Conservation (phyloP, 148 eudicot genomes). For the Amaranthus cruentus region DNA sequence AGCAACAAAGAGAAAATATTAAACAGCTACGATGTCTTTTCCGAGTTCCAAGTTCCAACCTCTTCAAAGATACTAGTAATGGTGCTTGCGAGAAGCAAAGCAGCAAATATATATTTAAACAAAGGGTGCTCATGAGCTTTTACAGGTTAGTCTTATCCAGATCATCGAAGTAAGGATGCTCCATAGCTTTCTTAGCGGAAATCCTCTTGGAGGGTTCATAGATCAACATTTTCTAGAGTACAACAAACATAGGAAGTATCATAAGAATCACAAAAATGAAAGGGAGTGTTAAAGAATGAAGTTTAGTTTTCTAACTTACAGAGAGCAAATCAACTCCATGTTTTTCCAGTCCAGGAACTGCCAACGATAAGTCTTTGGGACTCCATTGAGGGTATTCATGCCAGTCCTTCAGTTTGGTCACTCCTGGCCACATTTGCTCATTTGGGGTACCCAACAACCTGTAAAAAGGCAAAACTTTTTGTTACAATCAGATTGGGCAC, state of each 20-base stretch:
- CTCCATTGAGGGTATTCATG: constrained; percentile 95
- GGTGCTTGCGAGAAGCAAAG: constrained; percentile 59
- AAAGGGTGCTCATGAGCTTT: background rate
- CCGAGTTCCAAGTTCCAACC: too few relatives aligned
- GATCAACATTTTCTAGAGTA: constrained; percentile 69
- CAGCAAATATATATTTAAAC: background rate
- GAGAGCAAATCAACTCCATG: constrained; percentile 57
- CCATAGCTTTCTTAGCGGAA: constrained; percentile 93
- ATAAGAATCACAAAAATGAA: background rate
- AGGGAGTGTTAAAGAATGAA: background rate
- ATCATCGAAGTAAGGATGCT: constrained; percentile 76
- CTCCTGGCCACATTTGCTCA: constrained; percentile 91
- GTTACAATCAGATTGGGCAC: background rate
- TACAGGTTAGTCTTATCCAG: constrained; percentile 46
- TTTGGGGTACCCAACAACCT: constrained; percentile 91
- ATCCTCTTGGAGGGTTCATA: constrained; percentile 84
- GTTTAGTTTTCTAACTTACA: constrained; percentile 31
- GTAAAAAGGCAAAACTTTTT: background rate
- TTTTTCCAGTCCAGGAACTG: constrained; percentile 66
- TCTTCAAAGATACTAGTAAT: too few relatives aligned
- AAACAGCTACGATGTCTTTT: too few relatives aligned
- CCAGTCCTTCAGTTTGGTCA: constrained; percentile 80
- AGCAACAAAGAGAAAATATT: too few relatives aligned
- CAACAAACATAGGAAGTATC: background rate
- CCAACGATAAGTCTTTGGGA: constrained; percentile 53